Evolutionary conservation across 192 early-diverging fungal species (phyloP), one percentile per base, ranked within the genome.

Genomic region (Backusella macrospora): DNA sequence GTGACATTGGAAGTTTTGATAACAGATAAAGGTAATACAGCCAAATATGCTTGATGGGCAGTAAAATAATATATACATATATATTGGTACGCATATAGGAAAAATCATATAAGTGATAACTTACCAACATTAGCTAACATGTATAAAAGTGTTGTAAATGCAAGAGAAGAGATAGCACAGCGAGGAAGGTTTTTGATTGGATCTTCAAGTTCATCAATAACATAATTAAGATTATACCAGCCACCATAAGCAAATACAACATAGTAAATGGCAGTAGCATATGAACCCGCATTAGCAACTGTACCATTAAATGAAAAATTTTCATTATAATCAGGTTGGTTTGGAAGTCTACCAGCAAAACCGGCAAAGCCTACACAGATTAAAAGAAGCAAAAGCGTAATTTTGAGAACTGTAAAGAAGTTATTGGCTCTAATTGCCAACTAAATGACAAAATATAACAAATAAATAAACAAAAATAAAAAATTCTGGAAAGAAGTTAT

Each of bases 161-260:
- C 64, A 52, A 90, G 70, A 1, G 86, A 87, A 46, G 85, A 81
- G 38, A 85, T 49, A 13, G 86, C 86, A 16, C 86, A 86, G 0
- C 84, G 78, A 37, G 87, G 88, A 71, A 91, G 77, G 70, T 88
- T 91, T 71, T 83, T 84, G 48, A 81, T 79, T 12, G 89, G 89
- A 46, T 78, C 72, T 10, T 80, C 71, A 62, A 91, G 79, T 77
- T 91, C 89, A 70, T 84, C 88, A 1, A 89, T 81, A 6, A 82
- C 84, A 78, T 90, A 91, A 72, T 88, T 86, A 16, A 88, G 75
- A 55, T 86, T 82, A 18, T 80, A 84, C 78, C 82, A 91, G 13
- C 89, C 89, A 40, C 85, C 80, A 62, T 87, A 91, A 21, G 70
- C 70, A 23, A 34, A 72, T 0, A 72, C 43, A 1, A 72, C 70